Evolutionary conservation across 768 basidiomycete species (phyloP).

Genomic region (Termitomyces heimii): DNA sequence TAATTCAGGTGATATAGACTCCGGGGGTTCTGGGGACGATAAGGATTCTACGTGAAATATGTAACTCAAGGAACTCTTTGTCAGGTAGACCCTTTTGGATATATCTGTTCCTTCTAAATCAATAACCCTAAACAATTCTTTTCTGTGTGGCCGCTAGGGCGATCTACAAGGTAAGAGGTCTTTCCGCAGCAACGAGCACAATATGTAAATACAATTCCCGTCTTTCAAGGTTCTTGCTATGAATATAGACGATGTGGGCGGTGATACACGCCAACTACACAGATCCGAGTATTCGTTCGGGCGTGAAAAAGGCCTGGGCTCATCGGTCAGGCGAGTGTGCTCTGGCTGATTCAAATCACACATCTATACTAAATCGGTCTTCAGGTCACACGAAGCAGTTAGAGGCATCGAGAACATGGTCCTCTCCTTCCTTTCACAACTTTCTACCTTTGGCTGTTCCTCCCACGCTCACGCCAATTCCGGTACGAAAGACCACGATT

Average conservation of each 20-base stretch:
- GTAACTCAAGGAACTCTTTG: neutral
- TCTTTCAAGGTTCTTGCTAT: neutral
- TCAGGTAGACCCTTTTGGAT: neutral
- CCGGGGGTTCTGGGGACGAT: slow-evolving; percentile 13
- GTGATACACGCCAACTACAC: neutral
- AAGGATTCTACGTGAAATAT: slow-evolving; percentile 1
- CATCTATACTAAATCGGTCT: neutral
- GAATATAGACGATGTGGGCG: neutral
- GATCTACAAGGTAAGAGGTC: neutral
- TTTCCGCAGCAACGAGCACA: neutral
- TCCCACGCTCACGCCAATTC: slow-evolving; percentile 2
- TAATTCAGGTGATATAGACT: slow-evolving; percentile 11
- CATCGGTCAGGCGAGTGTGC: neutral
- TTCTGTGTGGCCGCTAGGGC: neutral
- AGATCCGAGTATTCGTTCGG: neutral
- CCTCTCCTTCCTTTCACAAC: slow-evolving; percentile 29
- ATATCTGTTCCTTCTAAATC: neutral
- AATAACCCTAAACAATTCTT: slow-evolving; percentile 2
- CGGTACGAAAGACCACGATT: slow-evolving; percentile 1
- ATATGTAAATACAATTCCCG: neutral
- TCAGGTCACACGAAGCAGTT: slow-evolving; percentile 12
- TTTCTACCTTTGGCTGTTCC: slow-evolving; percentile 18
- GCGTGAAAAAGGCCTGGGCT: neutral
- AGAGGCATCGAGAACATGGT: slow-evolving; percentile 29
- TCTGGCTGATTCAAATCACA: neutral